Evolutionary conservation across 2,329 filamentous ascomycete genomes (phyloP), one percentile per base, ranked within the genome.

Genomic region (Pseudocercospora pini-densiflorae): DNA sequence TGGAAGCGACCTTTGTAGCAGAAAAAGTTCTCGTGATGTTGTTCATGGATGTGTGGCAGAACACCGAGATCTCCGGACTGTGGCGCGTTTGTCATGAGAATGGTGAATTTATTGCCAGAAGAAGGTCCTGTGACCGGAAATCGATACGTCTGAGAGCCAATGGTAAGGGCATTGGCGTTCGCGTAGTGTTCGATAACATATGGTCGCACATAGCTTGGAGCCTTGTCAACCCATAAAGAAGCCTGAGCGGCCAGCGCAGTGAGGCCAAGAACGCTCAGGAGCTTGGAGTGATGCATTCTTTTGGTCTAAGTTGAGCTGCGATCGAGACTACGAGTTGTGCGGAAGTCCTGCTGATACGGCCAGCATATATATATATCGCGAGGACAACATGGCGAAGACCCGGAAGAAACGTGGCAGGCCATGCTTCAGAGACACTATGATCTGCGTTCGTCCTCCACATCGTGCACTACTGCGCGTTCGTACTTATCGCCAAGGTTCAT

Each of bases 1-100:
- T 83, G 81, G 67, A 81, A 79, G 8, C 80, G 78, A 16, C 82
- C 63, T 27, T 64, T 60, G 9, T 43, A 53, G 57, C 63, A 64
- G 47, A 55, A 64, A 43, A 64, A 64, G 47, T 64, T 64, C 47
- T 64, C 63, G 33, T 61, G 49, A 51, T 64, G 58, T 14, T 51
- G 31, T 16, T 64, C 58, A 49, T 64, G 63, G 19, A 61, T 60
- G 45, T 64, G 63, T 10, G 63, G 63, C 6, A 64, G 57, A 31
- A 64, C 63, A 23, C 63, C 58, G 3, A 64, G 57, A 14, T 55
- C 47, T 2, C 31, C 51, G 21, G 63, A 47, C 10, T n/a, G 12
- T 23, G 57, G 57, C 16, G 63, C 57, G 45, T 54, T 61, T 5
- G 63, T 64, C 3, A 49, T 23, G 16, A 64, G 47, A 21, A 64